Conservation (phyloP, 202 grass and related monocot genomes). For the Musa balbisiana region DNA sequence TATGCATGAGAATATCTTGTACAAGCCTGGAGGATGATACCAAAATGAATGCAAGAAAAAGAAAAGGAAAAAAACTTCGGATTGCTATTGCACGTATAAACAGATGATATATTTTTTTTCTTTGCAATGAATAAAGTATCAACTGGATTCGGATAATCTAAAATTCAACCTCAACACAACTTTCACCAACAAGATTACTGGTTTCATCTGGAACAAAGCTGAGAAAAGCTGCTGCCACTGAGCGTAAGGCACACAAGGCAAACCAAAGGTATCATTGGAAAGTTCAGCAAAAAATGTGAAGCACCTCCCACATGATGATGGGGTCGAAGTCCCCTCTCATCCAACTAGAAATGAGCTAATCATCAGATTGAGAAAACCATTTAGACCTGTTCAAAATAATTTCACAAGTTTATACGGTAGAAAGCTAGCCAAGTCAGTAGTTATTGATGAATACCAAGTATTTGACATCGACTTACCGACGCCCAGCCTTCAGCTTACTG, state of each 20-base stretch:
- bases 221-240: neutral
- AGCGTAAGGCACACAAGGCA: neutral
- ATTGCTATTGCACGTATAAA: neutral
- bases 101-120: neutral
- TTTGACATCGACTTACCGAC: neutral
- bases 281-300: neutral
- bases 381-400: constrained; percentile 6
- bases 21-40: neutral
- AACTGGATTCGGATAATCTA: neutral
- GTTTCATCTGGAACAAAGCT: neutral
- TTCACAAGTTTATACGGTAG: neutral
- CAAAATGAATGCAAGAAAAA: neutral
- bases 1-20: neutral
- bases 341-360: neutral
- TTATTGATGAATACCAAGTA: no score
- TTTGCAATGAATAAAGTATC: neutral
- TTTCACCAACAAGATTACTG: neutral
- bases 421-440: neutral
- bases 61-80: neutral
- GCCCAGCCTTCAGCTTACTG: constrained; percentile 27
- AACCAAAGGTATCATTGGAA: neutral
- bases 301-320: neutral
- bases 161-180: neutral
- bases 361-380: neutral
- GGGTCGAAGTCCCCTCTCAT: no score